These are phyloP conservation scores for Mastigamoeba balamuthi DNA, from an alignment of 78 protist species.

Conservation along the genomic window DNA sequence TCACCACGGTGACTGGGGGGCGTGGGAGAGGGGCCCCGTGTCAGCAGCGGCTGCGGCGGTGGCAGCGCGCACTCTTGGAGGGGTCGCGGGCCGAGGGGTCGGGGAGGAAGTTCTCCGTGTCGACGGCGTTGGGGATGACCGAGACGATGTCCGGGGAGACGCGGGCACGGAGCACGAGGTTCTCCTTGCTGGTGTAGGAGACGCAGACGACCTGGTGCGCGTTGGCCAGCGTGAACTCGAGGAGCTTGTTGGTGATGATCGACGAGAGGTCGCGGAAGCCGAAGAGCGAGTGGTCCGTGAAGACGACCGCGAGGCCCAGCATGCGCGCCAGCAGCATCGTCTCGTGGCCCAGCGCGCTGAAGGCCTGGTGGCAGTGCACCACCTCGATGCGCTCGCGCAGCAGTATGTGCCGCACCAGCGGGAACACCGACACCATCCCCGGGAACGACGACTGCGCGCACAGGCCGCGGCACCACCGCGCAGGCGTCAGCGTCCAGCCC, in stretches of 20 bases:
- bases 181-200: conserved; percentile 55
- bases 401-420: conserved; percentile 70
- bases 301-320: conserved; percentile 66
- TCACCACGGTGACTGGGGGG: conserved; percentile 60
- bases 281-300: conserved; percentile 95
- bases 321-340: conserved; percentile 72
- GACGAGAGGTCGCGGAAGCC: conserved; percentile 80
- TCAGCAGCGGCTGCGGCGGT: background rate
- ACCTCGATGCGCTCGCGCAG: conserved; percentile 75
- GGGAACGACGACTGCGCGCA: conserved; percentile 78
- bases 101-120: conserved; percentile 70
- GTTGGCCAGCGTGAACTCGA: conserved; percentile 41
- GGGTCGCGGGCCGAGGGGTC: conserved; percentile 53
- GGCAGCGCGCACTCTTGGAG: conserved; percentile 3
- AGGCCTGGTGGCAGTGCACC: conserved; percentile 97
- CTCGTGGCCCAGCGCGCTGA: conserved; percentile 81
- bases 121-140: conserved; percentile 94
- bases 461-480: too few relatives aligned
- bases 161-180: conserved; percentile 81
- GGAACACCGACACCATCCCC: conserved; percentile 49
- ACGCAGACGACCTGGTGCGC: background rate
- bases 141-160: conserved; percentile 72
- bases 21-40: too few relatives aligned
- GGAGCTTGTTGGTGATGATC: conserved; percentile 75
- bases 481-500: too few relatives aligned